A percentile compares a stretch with the other conserved stretches of the same genome.
Conservation (phyloP, 2,329 filamentous ascomycete species). For the Pyrenochaeta sp. region DNA sequence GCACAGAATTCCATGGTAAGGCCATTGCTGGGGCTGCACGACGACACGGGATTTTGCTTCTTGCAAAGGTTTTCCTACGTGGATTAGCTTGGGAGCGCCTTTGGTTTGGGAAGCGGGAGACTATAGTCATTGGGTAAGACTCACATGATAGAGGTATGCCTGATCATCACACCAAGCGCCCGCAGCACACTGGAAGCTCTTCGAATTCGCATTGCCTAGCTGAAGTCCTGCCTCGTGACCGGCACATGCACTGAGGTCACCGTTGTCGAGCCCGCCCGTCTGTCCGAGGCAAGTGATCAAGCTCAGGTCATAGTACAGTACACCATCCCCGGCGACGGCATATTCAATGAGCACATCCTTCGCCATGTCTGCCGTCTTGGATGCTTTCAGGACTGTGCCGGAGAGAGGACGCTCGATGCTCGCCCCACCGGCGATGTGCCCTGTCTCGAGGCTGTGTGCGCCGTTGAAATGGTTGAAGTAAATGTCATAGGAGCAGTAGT, state of each 20-base stretch:
- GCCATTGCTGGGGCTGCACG: constrained; percentile 9
- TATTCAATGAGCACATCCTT: constrained; percentile 26
- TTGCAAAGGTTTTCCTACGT: constrained; percentile 29
- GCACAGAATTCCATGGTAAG: constrained; percentile 31
- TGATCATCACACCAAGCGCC: constrained; percentile 30
- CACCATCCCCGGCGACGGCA: constrained; percentile 4
- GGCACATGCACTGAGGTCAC: constrained; percentile 15
- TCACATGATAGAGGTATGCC: constrained; percentile 26
- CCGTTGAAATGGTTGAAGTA: constrained; percentile 17
- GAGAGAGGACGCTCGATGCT: constrained; percentile 13
- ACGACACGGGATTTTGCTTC: constrained; percentile 18
- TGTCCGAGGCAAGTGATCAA: constrained; percentile 23
- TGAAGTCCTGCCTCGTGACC: constrained; percentile 27
- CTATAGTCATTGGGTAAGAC: background rate
- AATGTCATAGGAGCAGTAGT: constrained; percentile 29
- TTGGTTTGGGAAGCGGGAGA: too few relatives aligned
- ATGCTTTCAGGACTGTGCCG: constrained; percentile 20
- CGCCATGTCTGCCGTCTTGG: constrained; percentile 15
- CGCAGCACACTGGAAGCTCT: constrained; percentile 22
- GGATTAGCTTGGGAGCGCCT: background rate
- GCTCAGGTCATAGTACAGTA: constrained; percentile 27
- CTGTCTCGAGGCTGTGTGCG: background rate
- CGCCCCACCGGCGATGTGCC: constrained; percentile 10
- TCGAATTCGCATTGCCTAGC: constrained; percentile 14
- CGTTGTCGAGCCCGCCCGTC: constrained; percentile 9